These are phyloP conservation scores for Plantago major DNA, from an alignment of 257 asterid species.

Conservation along the genomic window DNA sequence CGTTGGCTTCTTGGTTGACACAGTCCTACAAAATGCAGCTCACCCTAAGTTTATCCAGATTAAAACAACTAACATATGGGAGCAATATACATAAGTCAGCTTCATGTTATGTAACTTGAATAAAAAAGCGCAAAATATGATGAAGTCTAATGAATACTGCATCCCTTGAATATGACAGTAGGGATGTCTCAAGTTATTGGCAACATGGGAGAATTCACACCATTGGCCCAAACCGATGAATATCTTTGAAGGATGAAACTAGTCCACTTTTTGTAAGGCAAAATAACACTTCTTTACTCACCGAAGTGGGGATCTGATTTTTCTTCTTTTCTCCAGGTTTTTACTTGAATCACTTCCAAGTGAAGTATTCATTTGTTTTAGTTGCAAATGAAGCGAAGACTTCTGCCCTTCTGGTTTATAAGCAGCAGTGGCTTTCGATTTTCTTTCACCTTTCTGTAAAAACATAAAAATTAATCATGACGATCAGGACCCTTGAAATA, in stretches of 20 bases:
- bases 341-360: conserved; percentile 29
- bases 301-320: conserved; percentile 44
- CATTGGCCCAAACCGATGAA: too few relatives aligned
- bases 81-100: too few relatives aligned
- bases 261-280: too few relatives aligned
- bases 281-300: conserved; percentile 22
- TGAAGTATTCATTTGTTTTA: conserved; percentile 20
- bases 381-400: conserved; percentile 16
- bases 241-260: too few relatives aligned
- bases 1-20: conserved; percentile 28
- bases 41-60: too few relatives aligned
- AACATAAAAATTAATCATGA: background rate
- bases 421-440: conserved; percentile 29
- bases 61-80: too few relatives aligned
- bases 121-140: background rate
- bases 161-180: too few relatives aligned
- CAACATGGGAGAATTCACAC: too few relatives aligned
- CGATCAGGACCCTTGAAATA: too few relatives aligned
- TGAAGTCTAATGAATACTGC: background rate
- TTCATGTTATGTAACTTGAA: too few relatives aligned
- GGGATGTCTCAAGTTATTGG: too few relatives aligned
- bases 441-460: conserved; percentile 43
- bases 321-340: conserved; percentile 44
- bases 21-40: conserved; percentile 23
- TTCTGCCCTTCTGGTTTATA: conserved; percentile 26